Evolutionary conservation across 306 rosid species (phyloP).

Genomic region (Corylus americana): DNA sequence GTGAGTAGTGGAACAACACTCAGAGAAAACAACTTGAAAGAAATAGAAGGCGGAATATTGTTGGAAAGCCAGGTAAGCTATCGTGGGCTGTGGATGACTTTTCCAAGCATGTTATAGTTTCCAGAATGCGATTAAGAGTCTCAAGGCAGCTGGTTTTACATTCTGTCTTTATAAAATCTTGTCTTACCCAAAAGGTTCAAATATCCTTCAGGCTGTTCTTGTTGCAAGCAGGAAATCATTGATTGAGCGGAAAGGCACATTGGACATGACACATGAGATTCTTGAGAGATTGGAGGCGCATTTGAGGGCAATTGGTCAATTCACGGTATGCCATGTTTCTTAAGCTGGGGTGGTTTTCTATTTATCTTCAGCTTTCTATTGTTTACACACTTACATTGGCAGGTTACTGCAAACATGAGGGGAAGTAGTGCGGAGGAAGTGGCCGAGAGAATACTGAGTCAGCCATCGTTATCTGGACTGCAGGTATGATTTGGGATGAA

Average conservation of each 20-base stretch:
- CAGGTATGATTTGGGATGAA: constrained; percentile 60
- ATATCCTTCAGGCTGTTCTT: constrained; percentile 76
- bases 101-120: constrained; percentile 17
- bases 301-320: constrained; percentile 79
- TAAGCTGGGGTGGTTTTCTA: not conserved
- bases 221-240: constrained; percentile 83
- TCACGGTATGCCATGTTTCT: constrained; percentile 45
- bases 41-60: constrained; percentile 82
- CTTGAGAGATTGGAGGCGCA: constrained; percentile 94
- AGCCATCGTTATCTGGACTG: constrained; percentile 75
- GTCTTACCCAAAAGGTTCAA: constrained; percentile 31
- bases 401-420: constrained; percentile 97
- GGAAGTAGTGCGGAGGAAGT: constrained; percentile 88
- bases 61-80: constrained; percentile 80
- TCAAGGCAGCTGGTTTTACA: constrained; percentile 20
- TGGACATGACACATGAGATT: constrained; percentile 88
- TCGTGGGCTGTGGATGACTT: constrained; percentile 18
- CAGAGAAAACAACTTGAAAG: constrained; percentile 86
- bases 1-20: constrained; percentile 93
- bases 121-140: constrained; percentile 5
- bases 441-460: constrained; percentile 86
- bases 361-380: constrained; percentile 19
- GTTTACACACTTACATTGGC: constrained; percentile 32
- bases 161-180: constrained; percentile 23
- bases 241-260: constrained; percentile 68